Base-by-base conservation (phyloP, 2,329 filamentous ascomycete species). In the Macrophomina tecta region DNA sequence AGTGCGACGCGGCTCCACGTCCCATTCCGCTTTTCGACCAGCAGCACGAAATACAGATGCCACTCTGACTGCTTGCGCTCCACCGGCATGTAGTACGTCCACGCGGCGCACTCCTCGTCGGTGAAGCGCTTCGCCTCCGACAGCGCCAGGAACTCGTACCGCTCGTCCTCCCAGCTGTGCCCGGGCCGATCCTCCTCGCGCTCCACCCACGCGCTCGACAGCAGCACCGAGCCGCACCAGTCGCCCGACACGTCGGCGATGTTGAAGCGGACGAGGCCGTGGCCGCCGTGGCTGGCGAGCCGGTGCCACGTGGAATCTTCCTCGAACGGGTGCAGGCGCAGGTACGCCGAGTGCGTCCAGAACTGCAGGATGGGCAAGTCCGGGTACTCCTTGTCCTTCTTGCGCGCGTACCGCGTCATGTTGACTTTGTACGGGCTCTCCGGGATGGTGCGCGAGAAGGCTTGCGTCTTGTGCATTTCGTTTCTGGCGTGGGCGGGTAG, bases 41-140 rank as follows among this genome's bases (percentile, higher is more conserved):
- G 60, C 5, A 80, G 69, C 51, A 78, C 66, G 9, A 78, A 77
- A 60, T 71, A 79, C 18, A 79, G 12, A 66, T 76, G 72, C 76
- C 76, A 79, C 60, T 76, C 72, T 16, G 68, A 72, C 64, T 77
- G 68, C 12, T 76, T 69, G 14, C 72, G 67, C 66, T 76, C 73
- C 62, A 74, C 73, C 18, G 76, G 75, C 3, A 78, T 72, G 56
- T 78, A 79, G 65, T 76, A 77, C 1, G 70, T 78, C 76, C 77
- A 79, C 16, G 55, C 69, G 8, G 68, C 64, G 45, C 67, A 75
- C 69, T 79, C 77, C 0, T 73, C 72, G 4, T 65, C 30, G 1
- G 75, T 72, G 63, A 80, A 78, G 0, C 64, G 62, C 63, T 76
- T 77, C 5, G 77, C 76, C 2, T 79, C 76, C 0, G 74, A 78